Percentiles rank a stretch among this genome's conserved stretches.
Conservation (phyloP, 2,329 filamentous ascomycete species). For the Aureobasidium sp. region DNA sequence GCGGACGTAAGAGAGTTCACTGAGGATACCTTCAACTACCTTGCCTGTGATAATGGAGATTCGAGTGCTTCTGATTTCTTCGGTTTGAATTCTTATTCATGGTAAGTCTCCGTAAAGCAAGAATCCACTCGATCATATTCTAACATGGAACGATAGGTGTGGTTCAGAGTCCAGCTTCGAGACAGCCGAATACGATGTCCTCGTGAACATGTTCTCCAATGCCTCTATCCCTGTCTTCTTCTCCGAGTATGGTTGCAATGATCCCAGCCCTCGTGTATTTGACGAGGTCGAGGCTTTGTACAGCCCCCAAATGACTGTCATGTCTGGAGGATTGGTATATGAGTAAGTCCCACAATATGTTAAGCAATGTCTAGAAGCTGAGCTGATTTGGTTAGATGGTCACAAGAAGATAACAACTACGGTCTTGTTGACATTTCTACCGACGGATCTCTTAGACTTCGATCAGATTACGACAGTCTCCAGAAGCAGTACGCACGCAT, state of each 20-base stretch:
- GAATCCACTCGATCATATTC: not conserved
- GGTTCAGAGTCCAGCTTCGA: constrained; percentile 59
- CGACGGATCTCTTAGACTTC: constrained; percentile 38
- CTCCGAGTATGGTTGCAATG: constrained; percentile 76
- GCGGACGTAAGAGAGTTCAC: constrained; percentile 70
- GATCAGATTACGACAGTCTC: constrained; percentile 56
- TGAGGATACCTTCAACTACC: constrained; percentile 67
- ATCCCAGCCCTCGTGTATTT: constrained; percentile 62
- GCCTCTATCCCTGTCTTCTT: constrained; percentile 71
- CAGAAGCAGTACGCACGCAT: constrained; percentile 68
- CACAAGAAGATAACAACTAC: constrained; percentile 59
- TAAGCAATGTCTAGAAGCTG: no score
- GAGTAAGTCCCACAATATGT: constrained; percentile 35
- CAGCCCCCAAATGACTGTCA: constrained; percentile 60
- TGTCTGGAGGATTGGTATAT: constrained; percentile 75
- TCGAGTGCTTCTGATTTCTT: constrained; percentile 65
- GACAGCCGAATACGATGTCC: constrained; percentile 54
- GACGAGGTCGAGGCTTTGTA: constrained; percentile 70
- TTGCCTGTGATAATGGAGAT: constrained; percentile 56
- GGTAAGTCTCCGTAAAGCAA: constrained; percentile 40
- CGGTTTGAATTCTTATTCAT: constrained; percentile 69
- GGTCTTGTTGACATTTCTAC: constrained; percentile 41
- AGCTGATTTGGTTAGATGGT: constrained; percentile 40
- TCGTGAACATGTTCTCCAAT: constrained; percentile 59
- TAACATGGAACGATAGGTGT: not conserved